Percentiles rank a stretch among this genome's conserved stretches.
These are phyloP conservation scores for Coemansia sp. DNA, from an alignment of 192 early-diverging fungal species.

Conservation along the genomic window DNA sequence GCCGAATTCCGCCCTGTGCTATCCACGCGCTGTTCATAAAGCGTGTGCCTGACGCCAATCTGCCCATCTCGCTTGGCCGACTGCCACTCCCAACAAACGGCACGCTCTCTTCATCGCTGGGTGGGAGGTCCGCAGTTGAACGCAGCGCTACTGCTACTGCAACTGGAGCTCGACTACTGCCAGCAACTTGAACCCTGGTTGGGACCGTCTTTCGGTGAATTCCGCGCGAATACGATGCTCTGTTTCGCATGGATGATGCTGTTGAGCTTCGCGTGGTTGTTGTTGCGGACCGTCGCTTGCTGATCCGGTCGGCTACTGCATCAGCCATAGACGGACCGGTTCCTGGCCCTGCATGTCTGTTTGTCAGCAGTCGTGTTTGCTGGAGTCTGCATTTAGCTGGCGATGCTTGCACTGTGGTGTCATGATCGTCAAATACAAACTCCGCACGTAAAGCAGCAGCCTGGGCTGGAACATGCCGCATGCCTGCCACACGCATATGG, in stretches of 20 bases:
- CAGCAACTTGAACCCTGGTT: constrained; percentile 10
- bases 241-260: not conserved
- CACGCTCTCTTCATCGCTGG: not conserved
- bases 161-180: not conserved
- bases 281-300: not conserved
- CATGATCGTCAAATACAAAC: constrained; percentile 48
- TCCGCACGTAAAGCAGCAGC: constrained; percentile 3
- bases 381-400: not conserved
- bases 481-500: not conserved
- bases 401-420: not conserved
- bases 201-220: constrained; percentile 17
- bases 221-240: not conserved
- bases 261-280: not conserved
- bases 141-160: not conserved
- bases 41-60: constrained; percentile 32
- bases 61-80: not conserved
- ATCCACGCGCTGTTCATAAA: constrained; percentile 42
- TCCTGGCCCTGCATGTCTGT: not conserved
- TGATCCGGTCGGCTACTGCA: constrained; percentile 15
- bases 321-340: constrained; percentile 8
- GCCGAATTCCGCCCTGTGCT: constrained; percentile 35
- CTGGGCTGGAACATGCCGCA: not conserved
- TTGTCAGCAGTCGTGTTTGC: constrained; percentile 34
- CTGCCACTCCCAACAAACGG: not conserved
- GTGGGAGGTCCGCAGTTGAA: not conserved